These are phyloP conservation scores for Picea sitchensis DNA, from an alignment of 75 land plant species.

Conservation along the genomic window DNA sequence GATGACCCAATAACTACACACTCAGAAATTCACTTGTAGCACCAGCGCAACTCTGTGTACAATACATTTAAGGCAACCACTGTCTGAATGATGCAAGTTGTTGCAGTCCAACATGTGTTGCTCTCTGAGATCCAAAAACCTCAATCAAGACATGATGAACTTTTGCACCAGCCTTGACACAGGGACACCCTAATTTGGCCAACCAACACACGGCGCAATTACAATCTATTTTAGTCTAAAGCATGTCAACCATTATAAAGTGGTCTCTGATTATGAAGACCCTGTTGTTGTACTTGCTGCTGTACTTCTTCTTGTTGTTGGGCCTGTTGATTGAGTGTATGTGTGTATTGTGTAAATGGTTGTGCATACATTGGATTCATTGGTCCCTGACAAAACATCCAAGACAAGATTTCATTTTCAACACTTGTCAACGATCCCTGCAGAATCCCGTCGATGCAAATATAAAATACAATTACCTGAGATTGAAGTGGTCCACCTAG, in stretches of 20 bases:
- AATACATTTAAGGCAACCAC: background rate
- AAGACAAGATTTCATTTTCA: background rate
- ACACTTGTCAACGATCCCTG: background rate
- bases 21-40: no score
- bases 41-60: background rate
- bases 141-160: background rate
- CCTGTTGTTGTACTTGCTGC: conserved; percentile 63
- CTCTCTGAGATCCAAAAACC: background rate
- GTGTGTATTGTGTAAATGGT: conserved; percentile 86
- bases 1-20: no score
- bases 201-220: background rate
- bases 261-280: conserved; percentile 63
- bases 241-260: conserved; percentile 72
- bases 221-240: conserved; percentile 6
- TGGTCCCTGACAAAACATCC: conserved; percentile 35
- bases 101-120: background rate
- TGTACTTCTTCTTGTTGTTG: conserved; percentile 77
- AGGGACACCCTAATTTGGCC: conserved; percentile 4
- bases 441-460: background rate
- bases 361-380: conserved; percentile 93
- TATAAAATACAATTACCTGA: conserved; percentile 49
- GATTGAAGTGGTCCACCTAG: conserved; percentile 70
- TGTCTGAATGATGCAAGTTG: background rate
- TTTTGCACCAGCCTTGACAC: background rate
- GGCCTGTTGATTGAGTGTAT: conserved; percentile 61